These are phyloP conservation scores for Hymenoscyphus occultus DNA, from an alignment of 2,329 filamentous ascomycete genomes.

Conservation along the genomic window DNA sequence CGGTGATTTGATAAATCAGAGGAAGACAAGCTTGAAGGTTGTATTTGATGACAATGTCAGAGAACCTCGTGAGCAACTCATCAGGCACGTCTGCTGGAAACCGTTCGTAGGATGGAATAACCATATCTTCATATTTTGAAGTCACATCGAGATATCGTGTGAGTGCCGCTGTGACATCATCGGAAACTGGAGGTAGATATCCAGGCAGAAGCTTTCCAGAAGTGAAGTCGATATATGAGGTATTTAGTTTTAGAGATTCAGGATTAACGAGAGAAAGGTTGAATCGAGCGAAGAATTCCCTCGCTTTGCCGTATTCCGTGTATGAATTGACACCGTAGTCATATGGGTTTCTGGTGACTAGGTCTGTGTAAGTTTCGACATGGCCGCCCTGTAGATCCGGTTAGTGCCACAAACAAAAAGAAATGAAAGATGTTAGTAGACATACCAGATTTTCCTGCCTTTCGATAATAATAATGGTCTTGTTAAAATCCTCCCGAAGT, in stretches of 20 bases:
- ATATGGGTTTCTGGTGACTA: conserved; percentile 34
- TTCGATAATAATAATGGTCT: conserved; percentile 42
- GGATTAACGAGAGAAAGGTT: conserved; percentile 33
- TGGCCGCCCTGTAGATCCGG: conserved; percentile 45
- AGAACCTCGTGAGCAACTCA: conserved; percentile 20
- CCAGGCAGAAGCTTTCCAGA: conserved; percentile 9
- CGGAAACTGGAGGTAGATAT: conserved; percentile 6
- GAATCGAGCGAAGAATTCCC: conserved; percentile 32
- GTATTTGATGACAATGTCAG: conserved; percentile 21
- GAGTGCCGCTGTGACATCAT: conserved; percentile 10
- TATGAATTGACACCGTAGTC: conserved; percentile 43
- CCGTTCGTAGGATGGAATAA: conserved; percentile 18
- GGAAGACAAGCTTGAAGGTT: conserved; percentile 11
- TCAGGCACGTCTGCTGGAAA: conserved; percentile 19
- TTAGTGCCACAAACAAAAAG: neutral
- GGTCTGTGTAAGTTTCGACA: conserved; percentile 45
- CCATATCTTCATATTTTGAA: conserved; percentile 15
- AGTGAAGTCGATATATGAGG: conserved; percentile 38
- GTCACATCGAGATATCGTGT: conserved; percentile 15
- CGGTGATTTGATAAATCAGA: conserved; percentile 10
- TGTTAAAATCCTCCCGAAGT: conserved; percentile 38
- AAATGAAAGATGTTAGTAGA: neutral
- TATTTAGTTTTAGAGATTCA: conserved; percentile 12
- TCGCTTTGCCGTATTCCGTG: conserved; percentile 38
- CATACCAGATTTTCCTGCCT: conserved; percentile 26